phyloP scores from a whole-genome alignment of 345 rosid species.

The Linum lewisii region DNA sequence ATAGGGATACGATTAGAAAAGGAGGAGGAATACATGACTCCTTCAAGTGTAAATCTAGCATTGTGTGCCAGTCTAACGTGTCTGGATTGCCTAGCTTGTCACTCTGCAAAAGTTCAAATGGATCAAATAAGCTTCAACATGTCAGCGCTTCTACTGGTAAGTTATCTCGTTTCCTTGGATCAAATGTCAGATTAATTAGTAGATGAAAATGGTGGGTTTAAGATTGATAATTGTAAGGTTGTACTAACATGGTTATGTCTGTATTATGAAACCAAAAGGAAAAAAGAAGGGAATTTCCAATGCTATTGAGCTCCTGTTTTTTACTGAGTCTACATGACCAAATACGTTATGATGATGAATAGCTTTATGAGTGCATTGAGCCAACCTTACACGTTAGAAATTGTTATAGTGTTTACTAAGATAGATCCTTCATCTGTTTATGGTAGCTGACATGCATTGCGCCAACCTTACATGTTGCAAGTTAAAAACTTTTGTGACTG shows the following conservation, averaged over 20 bases:
- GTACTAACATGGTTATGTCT: background rate
- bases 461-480: too few relatives aligned
- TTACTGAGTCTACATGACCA: too few relatives aligned
- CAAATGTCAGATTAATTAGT: background rate
- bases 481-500: too few relatives aligned
- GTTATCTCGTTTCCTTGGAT: background rate
- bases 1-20: background rate
- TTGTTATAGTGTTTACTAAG: too few relatives aligned
- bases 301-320: background rate
- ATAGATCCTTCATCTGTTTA: too few relatives aligned
- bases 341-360: too few relatives aligned
- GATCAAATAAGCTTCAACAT: background rate
- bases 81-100: background rate
- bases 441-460: too few relatives aligned
- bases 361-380: too few relatives aligned
- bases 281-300: background rate
- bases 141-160: background rate
- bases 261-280: background rate
- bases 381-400: too few relatives aligned
- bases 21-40: background rate
- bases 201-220: background rate
- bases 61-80: background rate
- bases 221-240: background rate
- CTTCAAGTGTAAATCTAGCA: background rate
- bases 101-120: background rate